A percentile compares a stretch with the other conserved stretches of the same genome.
These are phyloP conservation scores for Phytopythium chamaehyphon DNA, from an alignment of 352 stramenopile genomes.

Conservation along the genomic window DNA sequence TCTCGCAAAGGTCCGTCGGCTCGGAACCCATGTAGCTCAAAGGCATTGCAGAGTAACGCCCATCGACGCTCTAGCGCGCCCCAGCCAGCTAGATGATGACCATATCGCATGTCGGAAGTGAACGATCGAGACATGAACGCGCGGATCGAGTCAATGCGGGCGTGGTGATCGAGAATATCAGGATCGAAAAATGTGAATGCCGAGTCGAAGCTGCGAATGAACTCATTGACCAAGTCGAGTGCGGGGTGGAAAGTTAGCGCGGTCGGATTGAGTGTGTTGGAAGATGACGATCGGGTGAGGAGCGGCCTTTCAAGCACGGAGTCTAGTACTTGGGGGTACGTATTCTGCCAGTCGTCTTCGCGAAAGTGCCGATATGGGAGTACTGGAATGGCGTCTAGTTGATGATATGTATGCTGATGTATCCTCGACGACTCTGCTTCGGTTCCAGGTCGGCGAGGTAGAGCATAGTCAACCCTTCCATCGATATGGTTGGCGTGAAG, in stretches of 20 bases:
- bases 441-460: too few relatives aligned
- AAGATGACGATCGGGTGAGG: not conserved
- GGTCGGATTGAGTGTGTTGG: not conserved
- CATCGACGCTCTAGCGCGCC: conserved; percentile 4
- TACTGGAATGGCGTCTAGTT: too few relatives aligned
- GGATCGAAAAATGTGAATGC: conserved; percentile 1
- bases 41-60: not conserved
- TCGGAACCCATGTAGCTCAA: conserved; percentile 4
- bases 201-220: conserved; percentile 1
- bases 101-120: conserved; percentile 4
- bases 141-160: not conserved
- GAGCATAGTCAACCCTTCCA: too few relatives aligned
- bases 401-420: too few relatives aligned
- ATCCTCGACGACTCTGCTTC: too few relatives aligned
- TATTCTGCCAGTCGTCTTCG: too few relatives aligned
- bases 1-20: not conserved
- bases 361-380: too few relatives aligned
- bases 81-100: conserved; percentile 4
- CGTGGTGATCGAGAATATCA: not conserved
- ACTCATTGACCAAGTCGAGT: not conserved
- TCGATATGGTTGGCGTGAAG: not conserved
- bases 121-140: conserved; percentile 4
- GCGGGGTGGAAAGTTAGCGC: too few relatives aligned
- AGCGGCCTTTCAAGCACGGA: not conserved
- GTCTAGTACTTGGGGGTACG: too few relatives aligned